Base-by-base conservation (phyloP, 192 early-diverging fungal genomes). In the Gaertneriomyces sp. region DNA sequence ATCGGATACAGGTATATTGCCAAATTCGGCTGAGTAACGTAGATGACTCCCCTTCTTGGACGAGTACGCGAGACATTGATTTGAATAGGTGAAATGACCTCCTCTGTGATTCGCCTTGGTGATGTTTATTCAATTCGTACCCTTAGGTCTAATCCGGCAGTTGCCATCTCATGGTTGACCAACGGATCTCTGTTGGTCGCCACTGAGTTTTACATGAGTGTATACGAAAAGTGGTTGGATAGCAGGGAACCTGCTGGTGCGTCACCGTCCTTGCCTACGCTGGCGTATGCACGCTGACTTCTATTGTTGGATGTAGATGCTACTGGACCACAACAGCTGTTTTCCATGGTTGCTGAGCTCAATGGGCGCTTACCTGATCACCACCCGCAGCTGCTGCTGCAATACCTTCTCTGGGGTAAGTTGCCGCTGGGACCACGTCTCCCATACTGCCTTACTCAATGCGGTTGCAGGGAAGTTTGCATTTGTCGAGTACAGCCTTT, bases 401-500 rank as follows among this genome's bases (percentile, higher is more conserved):
- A 91, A 40, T 86, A 89, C 68, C 69, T 93, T 40, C 60, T 90
- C 60, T 90, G 88, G 88, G 86, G 85, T 81, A 78, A 64, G 59
- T 64, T 56, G 25, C 25, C 25, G 25, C 25, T 33, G 25, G 25
- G 25, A 2, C 25, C 2, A 33, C 25, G 25, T 33, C 25, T 33
- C 25, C 2, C 25, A 1, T 33, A 2, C 25, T 33, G 25, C 25
- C 25, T 67, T 42, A 58, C 3, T 6, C 16, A 58, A 4, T 25
- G 42, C 25, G 25, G 25, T 33, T 9, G 10, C 57, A 87, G 83
- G 79, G 20, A 83, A 89, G 61, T 83, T 83, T 63, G 82, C 88
- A 53, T 67, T 89, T 6, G 83, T 91, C 33, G 80, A 86, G 16
- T 81, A 79, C 59, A 77, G 85, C 20, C 63, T 91, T 38, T 76